A percentile compares a stretch with the other conserved stretches of the same genome.
Evolutionary conservation across 2,329 filamentous ascomycete genomes (phyloP).

Genomic region (Microdochium bolleyi): DNA sequence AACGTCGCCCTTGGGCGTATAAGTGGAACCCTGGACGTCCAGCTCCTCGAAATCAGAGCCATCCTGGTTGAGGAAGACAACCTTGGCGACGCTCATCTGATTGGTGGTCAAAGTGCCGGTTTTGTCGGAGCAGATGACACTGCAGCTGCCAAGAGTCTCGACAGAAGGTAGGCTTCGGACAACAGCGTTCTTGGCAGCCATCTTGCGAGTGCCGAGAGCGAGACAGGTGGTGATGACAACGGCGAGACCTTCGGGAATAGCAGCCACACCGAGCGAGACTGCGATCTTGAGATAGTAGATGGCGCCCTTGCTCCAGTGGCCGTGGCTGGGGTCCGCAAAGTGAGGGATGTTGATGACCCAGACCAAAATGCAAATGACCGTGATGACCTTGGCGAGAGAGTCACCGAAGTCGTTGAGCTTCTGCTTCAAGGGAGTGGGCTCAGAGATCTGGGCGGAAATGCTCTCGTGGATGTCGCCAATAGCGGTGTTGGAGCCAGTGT

Average conservation of each 20-base stretch:
- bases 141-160: conserved; percentile 97
- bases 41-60: conserved; percentile 75
- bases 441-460: conserved; percentile 95
- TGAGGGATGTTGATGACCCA: conserved; percentile 98
- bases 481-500: conserved; percentile 84
- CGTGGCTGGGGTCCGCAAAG: conserved; percentile 91
- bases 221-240: conserved; percentile 99
- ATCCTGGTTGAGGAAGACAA: conserved; percentile 72
- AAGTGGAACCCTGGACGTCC: conserved; percentile 87
- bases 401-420: conserved; percentile 99
- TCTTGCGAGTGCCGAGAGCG: conserved; percentile 91
- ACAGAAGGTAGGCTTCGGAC: conserved; percentile 94
- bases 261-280: conserved; percentile 93
- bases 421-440: conserved; percentile 94
- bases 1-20: conserved; percentile 74
- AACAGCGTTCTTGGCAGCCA: conserved; percentile 97
- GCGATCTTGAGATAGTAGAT: conserved; percentile 99
- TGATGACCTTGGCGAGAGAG: conserved; percentile 93
- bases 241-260: conserved; percentile 93
- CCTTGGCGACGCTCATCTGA: conserved; percentile 96
- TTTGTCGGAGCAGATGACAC: conserved; percentile 99
- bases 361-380: conserved; percentile 89
- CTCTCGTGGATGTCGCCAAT: conserved; percentile 99
- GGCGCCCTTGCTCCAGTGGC: conserved; percentile 89
- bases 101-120: conserved; percentile 97